These are phyloP conservation scores for Acidomyces sp. DNA, from an alignment of 495 filamentous ascomycete genomes.

Conservation along the genomic window DNA sequence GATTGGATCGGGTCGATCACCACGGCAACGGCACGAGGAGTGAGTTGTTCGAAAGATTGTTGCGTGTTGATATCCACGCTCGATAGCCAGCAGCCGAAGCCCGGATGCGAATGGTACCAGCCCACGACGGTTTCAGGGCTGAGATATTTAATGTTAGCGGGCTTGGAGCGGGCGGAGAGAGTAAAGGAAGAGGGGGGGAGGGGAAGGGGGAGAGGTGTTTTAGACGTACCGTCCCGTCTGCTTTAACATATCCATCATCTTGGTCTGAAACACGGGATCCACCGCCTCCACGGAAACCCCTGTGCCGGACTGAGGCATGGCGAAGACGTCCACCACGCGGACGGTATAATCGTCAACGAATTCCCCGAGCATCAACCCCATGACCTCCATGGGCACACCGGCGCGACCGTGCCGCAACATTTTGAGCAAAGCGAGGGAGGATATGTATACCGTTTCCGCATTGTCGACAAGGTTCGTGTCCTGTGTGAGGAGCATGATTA, in stretches of 20 bases:
- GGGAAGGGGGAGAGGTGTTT: not conserved
- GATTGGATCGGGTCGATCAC: constrained; percentile 98
- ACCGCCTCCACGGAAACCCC: constrained; percentile 97
- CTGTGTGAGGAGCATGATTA: constrained; percentile 34
- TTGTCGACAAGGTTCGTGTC: constrained; percentile 92
- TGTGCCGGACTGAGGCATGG: constrained; percentile 98
- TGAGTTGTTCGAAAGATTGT: constrained; percentile 97
- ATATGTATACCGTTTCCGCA: constrained; percentile 98
- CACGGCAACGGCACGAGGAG: constrained; percentile 87
- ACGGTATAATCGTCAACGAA: constrained; percentile 99
- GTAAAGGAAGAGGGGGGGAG: not conserved
- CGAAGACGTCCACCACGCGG: constrained; percentile 93
- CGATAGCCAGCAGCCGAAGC: constrained; percentile 97
- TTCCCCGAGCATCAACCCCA: constrained; percentile 97
- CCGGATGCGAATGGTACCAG: constrained; percentile 99
- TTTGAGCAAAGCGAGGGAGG: constrained; percentile 90
- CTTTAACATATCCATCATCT: constrained; percentile 99
- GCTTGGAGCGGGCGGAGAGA: constrained; percentile 1
- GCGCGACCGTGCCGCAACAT: constrained; percentile 96
- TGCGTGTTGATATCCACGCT: constrained; percentile 99
- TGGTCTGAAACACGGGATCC: constrained; percentile 94
- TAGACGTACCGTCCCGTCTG: constrained; percentile 78
- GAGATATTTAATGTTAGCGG: constrained; percentile 5
- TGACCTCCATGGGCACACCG: constrained; percentile 99
- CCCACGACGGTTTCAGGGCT: constrained; percentile 95